phyloP scores from a whole-genome alignment of 1,284 basidiomycete species.

The Ceratobasidium theobromae region DNA sequence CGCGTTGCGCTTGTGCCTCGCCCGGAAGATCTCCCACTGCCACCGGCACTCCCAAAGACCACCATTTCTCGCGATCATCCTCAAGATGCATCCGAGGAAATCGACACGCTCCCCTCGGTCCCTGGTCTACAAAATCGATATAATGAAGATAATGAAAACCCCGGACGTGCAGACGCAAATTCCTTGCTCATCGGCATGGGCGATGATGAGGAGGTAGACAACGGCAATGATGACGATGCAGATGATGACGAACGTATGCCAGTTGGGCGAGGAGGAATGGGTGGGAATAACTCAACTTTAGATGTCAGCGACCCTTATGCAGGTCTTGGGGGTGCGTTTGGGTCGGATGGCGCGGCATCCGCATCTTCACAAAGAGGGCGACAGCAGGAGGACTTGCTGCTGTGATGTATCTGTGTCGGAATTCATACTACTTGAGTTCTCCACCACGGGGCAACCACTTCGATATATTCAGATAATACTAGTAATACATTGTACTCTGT shows the following conservation, averaged over 20 bases:
- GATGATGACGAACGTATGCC: conserved; percentile 32
- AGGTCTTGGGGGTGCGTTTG: conserved; percentile 69
- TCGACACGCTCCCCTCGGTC: neutral
- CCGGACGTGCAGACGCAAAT: conserved; percentile 25
- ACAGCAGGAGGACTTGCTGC: conserved; percentile 43
- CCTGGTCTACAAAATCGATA: conserved; percentile 28
- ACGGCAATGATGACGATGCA: conserved; percentile 35
- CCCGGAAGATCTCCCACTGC: conserved; percentile 4
- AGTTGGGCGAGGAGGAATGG: conserved; percentile 8
- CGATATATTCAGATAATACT: conserved; percentile 28
- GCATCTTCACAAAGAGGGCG: conserved; percentile 38
- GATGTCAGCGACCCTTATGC: conserved; percentile 66
- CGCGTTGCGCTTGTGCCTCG: conserved; percentile 65
- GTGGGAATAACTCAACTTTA: conserved; percentile 27
- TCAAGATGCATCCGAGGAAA: conserved; percentile 3
- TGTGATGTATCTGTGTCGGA: conserved; percentile 36
- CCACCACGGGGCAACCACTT: neutral
- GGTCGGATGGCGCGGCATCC: conserved; percentile 66
- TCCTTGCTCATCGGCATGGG: conserved; percentile 24
- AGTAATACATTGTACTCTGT: conserved; percentile 27
- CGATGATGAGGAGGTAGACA: conserved; percentile 27
- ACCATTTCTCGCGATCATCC: conserved; percentile 29
- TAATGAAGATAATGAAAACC: conserved; percentile 26
- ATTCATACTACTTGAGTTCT: neutral
- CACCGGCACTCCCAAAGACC: conserved; percentile 8